Conservation (phyloP, 495 filamentous ascomycete species). For the Penicillium egyptiacum region DNA sequence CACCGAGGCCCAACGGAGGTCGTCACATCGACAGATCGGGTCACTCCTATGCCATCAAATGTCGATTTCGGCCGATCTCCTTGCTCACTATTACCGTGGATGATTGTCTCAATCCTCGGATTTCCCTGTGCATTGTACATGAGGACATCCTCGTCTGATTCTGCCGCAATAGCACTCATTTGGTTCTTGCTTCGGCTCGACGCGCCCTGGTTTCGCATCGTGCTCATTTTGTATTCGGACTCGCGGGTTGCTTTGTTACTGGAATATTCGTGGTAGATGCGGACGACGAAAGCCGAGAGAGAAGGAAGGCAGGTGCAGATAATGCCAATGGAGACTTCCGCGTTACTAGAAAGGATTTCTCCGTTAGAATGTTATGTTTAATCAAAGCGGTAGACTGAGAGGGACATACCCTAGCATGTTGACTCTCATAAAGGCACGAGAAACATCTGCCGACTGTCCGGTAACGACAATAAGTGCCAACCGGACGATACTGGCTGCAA, state of each 20-base stretch:
- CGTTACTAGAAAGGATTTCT: slow-evolving; percentile 24
- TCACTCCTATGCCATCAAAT: slow-evolving; percentile 21
- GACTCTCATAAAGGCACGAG: slow-evolving; percentile 37
- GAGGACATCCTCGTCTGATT: slow-evolving; percentile 29
- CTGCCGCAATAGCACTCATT: slow-evolving; percentile 18
- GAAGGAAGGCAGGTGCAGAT: slow-evolving; percentile 44
- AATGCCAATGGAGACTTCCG: slow-evolving; percentile 41
- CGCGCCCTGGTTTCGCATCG: slow-evolving; percentile 17
- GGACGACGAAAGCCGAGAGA: slow-evolving; percentile 30
- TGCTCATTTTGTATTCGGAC: slow-evolving; percentile 23
- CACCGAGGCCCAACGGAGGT: slow-evolving; percentile 18
- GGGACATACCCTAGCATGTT: slow-evolving; percentile 37
- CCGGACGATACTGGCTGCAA: slow-evolving; percentile 38
- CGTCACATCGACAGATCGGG: slow-evolving; percentile 31
- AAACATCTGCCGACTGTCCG: slow-evolving; percentile 31
- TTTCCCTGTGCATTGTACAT: slow-evolving; percentile 28
- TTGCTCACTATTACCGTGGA: slow-evolving; percentile 16
- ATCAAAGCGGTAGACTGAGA: not conserved
- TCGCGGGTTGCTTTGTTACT: slow-evolving; percentile 17
- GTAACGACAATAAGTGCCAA: slow-evolving; percentile 33
- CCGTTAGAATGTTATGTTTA: not conserved
- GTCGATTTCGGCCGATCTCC: not conserved
- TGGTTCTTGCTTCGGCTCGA: slow-evolving; percentile 14
- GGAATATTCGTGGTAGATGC: slow-evolving; percentile 26
- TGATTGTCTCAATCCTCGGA: slow-evolving; percentile 26